A percentile compares a stretch with the other conserved stretches of the same genome.
phyloP scores from a whole-genome alignment of 257 asterid genomes.

The Ajuga chamaepitys region DNA sequence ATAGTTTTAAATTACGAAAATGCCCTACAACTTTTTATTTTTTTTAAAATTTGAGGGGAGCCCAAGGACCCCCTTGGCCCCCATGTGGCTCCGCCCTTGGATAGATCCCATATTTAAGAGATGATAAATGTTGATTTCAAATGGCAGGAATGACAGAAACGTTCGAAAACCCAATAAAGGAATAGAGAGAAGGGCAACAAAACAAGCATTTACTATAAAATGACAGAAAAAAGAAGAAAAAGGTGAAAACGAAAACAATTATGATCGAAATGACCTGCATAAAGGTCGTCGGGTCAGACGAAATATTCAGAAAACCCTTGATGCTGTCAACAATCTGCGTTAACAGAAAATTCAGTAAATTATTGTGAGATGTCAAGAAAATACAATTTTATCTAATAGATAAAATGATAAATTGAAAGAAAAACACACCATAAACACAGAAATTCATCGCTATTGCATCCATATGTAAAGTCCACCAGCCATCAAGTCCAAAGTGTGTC shows the following conservation, averaged over 20 bases:
- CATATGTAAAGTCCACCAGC: no score
- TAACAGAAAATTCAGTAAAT: background rate
- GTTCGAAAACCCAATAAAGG: no score
- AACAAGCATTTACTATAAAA: background rate
- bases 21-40: no score
- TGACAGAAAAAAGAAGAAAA: background rate
- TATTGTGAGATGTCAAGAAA: background rate
- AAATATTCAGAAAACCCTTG: slow-evolving; percentile 46
- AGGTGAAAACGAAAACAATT: background rate
- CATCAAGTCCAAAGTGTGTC: no score
- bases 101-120: no score
- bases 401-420: background rate
- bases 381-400: background rate
- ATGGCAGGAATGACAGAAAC: no score
- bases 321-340: slow-evolving; percentile 72
- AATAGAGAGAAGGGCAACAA: background rate
- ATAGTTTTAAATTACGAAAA: no score
- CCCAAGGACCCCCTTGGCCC: no score
- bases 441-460: background rate
- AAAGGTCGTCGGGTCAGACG: slow-evolving; percentile 71
- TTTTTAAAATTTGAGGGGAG: no score
- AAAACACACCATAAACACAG: background rate
- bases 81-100: no score
- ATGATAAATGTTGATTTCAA: no score
- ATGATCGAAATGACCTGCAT: slow-evolving; percentile 50